Evolutionary conservation across 352 stramenopile species (phyloP).

Genomic region (Phytophthora palmivora): DNA sequence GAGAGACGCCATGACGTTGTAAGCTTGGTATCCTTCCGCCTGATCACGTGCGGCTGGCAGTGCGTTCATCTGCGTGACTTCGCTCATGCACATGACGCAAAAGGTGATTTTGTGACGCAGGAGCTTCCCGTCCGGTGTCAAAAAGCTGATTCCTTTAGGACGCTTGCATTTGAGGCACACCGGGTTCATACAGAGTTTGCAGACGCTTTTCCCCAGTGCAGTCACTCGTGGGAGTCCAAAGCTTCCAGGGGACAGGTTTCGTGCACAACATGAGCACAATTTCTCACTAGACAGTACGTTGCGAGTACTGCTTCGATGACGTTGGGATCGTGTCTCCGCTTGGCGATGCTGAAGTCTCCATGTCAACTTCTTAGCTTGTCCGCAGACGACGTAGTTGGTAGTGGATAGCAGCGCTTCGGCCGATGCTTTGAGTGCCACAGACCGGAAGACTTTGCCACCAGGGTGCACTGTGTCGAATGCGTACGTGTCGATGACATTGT

Average conservation of each 20-base stretch:
- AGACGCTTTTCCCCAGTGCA: conserved; percentile 33
- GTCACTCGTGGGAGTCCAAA: conserved; percentile 28
- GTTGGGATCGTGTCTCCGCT: background rate
- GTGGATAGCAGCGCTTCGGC: conserved; percentile 39
- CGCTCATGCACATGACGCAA: conserved; percentile 44
- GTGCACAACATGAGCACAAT: conserved; percentile 36
- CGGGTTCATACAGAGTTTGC: conserved; percentile 39
- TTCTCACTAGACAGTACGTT: background rate
- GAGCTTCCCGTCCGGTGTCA: conserved; percentile 36
- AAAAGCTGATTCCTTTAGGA: conserved; percentile 39
- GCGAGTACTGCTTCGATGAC: background rate
- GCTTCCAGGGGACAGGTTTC: conserved; percentile 17
- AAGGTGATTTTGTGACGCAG: conserved; percentile 44
- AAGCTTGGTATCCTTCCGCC: conserved; percentile 40
- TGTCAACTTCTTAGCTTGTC: conserved; percentile 45
- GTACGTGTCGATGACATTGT: conserved; percentile 53
- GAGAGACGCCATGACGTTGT: conserved; percentile 44
- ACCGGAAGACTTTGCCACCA: conserved; percentile 34
- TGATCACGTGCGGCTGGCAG: conserved; percentile 33
- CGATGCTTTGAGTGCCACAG: conserved; percentile 29
- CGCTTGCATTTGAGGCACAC: conserved; percentile 43
- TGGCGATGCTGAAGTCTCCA: conserved; percentile 42
- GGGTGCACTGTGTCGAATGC: conserved; percentile 32
- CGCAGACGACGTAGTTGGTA: conserved; percentile 48
- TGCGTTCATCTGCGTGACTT: conserved; percentile 47